Base-by-base conservation (phyloP, 129 eudicot species). In the Artemisia tridentata region DNA sequence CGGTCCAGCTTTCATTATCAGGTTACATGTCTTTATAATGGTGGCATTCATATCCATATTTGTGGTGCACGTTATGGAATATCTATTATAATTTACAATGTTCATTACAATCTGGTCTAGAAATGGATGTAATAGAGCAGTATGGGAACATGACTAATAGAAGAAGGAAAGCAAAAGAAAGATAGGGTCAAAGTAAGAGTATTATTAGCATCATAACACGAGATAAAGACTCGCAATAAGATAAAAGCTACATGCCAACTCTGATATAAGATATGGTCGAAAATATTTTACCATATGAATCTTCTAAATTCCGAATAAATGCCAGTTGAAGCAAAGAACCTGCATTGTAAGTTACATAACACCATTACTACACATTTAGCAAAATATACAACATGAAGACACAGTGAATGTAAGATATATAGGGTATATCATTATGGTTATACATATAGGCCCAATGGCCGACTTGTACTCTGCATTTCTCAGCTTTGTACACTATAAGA, bases 241-340 rank as follows among this genome's bases (percentile, higher is more conserved):
- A n/a, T 11, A 38, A 56, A 56, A 72, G 43, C 16, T 71, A 51
- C 51, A 73, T 50, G 72, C 55, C 66, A 45, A 38, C 16, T 55
- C 15, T 57, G 16, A 60, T 38, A 34, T 23, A 49, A 8, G 53
- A 23, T 66, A 60, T 47, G 57, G 67, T 51, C 54, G 34, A 68
- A 70, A 70, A 57, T 18, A 77, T 63, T 59, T 13, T 84, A 88
- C 97, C 97, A 60, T 77, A 52, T 29, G 96, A 84, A 64, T 91
- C 98, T 70, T 91, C 98, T 78, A 91, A 53, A 66, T 78, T 86
- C 59, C 90, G 65, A 47, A 91, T 88, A 77, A 78, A 84, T 62
- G 95, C 91, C 78, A 91, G 72, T 54, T 86, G 98, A 77, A 84
- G 60, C 68, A 88, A 73, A 63, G 88, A 89, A 63, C 96, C 98